Conservation (phyloP, 306 rosid species). For the Carpinus viminea region DNA sequence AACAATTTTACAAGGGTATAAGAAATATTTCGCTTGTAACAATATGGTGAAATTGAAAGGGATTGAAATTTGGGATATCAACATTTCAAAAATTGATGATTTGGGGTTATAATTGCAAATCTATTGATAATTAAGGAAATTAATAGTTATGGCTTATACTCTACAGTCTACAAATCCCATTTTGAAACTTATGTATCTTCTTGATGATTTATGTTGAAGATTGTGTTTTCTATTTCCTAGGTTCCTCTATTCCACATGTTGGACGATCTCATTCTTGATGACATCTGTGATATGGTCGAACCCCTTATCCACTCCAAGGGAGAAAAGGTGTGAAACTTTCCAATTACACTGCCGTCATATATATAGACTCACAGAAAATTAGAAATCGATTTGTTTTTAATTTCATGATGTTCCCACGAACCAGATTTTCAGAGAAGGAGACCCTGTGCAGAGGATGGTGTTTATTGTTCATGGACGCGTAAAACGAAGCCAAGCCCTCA, state of each 20-base stretch:
- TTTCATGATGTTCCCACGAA: background rate
- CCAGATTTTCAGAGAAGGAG: conserved; percentile 49
- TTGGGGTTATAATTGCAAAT: too few species aligned
- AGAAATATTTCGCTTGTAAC: too few species aligned
- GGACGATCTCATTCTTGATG: conserved; percentile 41
- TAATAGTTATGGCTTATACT: too few species aligned
- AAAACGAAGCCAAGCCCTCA: conserved; percentile 37
- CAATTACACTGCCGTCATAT: background rate
- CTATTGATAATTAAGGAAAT: too few species aligned
- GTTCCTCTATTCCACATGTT: conserved; percentile 42
- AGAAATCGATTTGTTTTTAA: background rate
- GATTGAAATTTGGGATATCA: too few species aligned
- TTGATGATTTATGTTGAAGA: background rate
- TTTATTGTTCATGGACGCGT: conserved; percentile 33
- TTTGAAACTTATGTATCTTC: background rate
- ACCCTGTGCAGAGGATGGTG: conserved; percentile 40
- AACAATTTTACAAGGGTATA: too few species aligned
- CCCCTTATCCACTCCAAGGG: conserved; percentile 36
- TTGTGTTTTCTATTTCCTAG: background rate
- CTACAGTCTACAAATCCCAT: too few species aligned
- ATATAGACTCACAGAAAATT: too few species aligned
- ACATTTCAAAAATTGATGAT: too few species aligned
- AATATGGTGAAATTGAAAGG: too few species aligned
- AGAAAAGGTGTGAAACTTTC: conserved; percentile 33
- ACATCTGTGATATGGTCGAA: conserved; percentile 37